Evolutionary conservation across 164 flowering plant species (phyloP).

Genomic region (Sextonia rubra): DNA sequence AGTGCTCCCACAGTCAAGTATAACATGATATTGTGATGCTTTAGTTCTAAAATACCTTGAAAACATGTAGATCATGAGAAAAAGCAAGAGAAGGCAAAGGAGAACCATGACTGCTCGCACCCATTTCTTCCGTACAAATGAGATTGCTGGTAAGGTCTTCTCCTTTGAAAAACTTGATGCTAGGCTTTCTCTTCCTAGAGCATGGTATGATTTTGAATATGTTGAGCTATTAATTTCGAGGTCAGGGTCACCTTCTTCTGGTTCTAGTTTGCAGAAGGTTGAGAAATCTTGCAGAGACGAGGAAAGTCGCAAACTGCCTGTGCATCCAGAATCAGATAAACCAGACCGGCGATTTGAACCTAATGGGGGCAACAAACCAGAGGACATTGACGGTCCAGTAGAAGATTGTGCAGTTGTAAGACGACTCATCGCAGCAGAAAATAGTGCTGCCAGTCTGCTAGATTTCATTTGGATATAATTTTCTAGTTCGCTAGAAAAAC

Average conservation of each 20-base stretch:
- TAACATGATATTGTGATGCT: conserved; percentile 62
- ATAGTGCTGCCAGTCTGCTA: conserved; percentile 31
- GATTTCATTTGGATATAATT: conserved; percentile 31
- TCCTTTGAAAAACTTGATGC: conserved; percentile 81
- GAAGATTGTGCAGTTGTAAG: conserved; percentile 36
- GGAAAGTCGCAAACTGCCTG: conserved; percentile 49
- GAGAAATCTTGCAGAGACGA: conserved; percentile 89
- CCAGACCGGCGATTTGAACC: conserved; percentile 30
- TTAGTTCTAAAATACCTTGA: conserved; percentile 36
- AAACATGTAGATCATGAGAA: conserved; percentile 32
- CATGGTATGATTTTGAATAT: conserved; percentile 31
- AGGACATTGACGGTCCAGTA: conserved; percentile 26
- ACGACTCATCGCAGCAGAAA: conserved; percentile 36
- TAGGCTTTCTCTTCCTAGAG: conserved; percentile 44
- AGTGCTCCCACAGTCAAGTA: conserved; percentile 95
- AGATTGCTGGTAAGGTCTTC: conserved; percentile 35
- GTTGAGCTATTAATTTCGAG: conserved; percentile 14
- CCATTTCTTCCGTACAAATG: conserved; percentile 50
- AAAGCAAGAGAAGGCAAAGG: conserved; percentile 40
- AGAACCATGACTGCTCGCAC: conserved; percentile 33
- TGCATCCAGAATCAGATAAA: conserved; percentile 30
- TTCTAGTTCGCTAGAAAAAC: background rate
- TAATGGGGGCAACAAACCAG: conserved; percentile 37
- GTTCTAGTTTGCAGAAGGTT: conserved; percentile 45
- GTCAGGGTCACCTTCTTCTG: conserved; percentile 42